These are phyloP conservation scores for Colletotrichum sp. DNA, from an alignment of 2,329 filamentous ascomycete genomes.

Conservation along the genomic window DNA sequence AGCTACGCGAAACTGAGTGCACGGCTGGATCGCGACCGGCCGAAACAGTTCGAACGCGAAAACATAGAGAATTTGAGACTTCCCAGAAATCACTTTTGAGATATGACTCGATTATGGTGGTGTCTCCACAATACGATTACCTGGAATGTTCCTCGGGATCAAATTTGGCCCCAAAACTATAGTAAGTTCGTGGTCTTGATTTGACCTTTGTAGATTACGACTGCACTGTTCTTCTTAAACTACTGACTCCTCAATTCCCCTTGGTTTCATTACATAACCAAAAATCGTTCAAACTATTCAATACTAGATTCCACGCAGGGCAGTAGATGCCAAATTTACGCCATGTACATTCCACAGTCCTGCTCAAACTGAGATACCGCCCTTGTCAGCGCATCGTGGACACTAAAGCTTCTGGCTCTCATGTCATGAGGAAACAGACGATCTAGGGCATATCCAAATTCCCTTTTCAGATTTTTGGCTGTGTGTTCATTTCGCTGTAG, in stretches of 20 bases:
- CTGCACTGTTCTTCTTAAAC: background rate
- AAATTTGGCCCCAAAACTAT: background rate
- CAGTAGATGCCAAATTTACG: background rate
- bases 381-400: background rate
- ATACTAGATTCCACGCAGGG: rapidly evolving
- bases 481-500: background rate
- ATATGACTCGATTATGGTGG: no score
- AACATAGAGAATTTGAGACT: no score
- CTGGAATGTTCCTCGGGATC: no score
- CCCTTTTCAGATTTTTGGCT: background rate
- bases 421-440: background rate
- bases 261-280: background rate
- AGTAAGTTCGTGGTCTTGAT: background rate
- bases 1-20: no score
- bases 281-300: background rate
- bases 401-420: background rate
- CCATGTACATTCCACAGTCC: background rate
- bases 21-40: no score
- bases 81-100: rapidly evolving
- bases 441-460: background rate
- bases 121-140: no score
- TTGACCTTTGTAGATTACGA: background rate
- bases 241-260: background rate
- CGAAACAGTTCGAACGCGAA: no score
- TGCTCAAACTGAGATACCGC: background rate